phyloP scores from a whole-genome alignment of 495 filamentous ascomycete genomes.

The Trichocladium uniseriatum region DNA sequence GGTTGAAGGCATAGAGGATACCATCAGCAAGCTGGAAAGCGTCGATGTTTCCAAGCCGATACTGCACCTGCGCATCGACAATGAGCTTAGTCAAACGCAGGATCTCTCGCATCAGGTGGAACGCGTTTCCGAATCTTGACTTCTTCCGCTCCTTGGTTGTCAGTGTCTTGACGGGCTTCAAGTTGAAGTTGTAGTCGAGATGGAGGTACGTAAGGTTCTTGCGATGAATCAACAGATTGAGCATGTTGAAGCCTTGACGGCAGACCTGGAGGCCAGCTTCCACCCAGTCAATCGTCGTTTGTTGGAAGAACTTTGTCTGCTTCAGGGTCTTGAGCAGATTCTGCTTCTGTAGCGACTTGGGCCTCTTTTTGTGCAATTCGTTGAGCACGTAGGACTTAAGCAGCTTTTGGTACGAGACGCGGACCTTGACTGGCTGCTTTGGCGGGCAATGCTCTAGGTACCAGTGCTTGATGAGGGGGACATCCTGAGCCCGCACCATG shows the following conservation, averaged over 20 bases:
- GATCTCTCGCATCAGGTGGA: constrained; percentile 98
- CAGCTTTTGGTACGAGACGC: constrained; percentile 98
- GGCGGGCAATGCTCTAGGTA: constrained; percentile 92
- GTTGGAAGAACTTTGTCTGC: constrained; percentile 98
- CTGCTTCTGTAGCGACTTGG: constrained; percentile 93
- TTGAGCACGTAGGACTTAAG: constrained; percentile 96
- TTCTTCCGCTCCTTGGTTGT: constrained; percentile 99
- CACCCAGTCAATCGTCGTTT: constrained; percentile 98
- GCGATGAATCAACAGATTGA: constrained; percentile 93
- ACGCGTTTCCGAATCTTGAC: constrained; percentile 98
- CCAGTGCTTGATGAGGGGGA: constrained; percentile 96
- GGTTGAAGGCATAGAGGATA: constrained; percentile 98
- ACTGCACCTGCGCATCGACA: constrained; percentile 97
- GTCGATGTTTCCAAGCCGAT: constrained; percentile 95
- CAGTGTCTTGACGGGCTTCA: constrained; percentile 97
- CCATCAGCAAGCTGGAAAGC: constrained; percentile 98
- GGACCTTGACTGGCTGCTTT: constrained; percentile 86
- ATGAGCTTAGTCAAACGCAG: constrained; percentile 96
- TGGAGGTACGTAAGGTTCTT: constrained; percentile 99
- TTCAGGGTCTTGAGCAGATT: constrained; percentile 82
- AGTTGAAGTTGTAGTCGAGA: constrained; percentile 98
- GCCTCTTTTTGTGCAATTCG: constrained; percentile 86
- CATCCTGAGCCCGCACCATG: constrained; percentile 95
- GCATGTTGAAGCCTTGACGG: constrained; percentile 98
- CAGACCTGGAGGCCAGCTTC: constrained; percentile 98